Conservation (phyloP, 2,329 filamentous ascomycete genomes). For the Hyphodiscus sp. region DNA sequence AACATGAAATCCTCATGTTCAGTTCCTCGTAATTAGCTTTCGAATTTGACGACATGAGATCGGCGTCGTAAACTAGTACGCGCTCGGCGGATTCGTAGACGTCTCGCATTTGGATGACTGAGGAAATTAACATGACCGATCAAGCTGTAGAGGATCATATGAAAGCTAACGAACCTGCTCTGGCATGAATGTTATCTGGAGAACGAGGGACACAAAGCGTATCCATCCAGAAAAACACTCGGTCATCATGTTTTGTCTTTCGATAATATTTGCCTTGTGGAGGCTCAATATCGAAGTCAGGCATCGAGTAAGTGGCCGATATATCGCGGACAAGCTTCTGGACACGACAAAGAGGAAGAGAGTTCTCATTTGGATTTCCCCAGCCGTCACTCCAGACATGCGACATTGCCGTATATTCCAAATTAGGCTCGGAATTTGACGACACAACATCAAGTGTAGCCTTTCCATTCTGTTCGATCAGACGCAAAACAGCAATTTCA, state of each 20-base stretch:
- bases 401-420: constrained; percentile 11
- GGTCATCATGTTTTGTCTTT: constrained; percentile 3
- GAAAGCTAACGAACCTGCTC: constrained; percentile 1
- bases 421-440: background rate
- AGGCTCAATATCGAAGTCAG: constrained; percentile 4
- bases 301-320: constrained; percentile 3
- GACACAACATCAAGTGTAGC: constrained; percentile 1
- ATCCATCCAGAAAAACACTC: constrained; percentile 11
- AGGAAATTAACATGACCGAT: background rate
- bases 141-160: background rate
- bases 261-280: constrained; percentile 2
- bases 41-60: constrained; percentile 7
- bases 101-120: constrained; percentile 7
- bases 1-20: constrained; percentile 5
- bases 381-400: constrained; percentile 11
- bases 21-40: constrained; percentile 9
- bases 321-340: constrained; percentile 2
- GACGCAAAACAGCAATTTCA: constrained; percentile 8
- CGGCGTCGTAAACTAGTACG: constrained; percentile 6
- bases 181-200: constrained; percentile 2
- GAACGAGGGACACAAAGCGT: constrained; percentile 6
- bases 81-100: constrained; percentile 7
- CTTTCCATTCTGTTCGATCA: background rate
- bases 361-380: constrained; percentile 8
- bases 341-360: constrained; percentile 4